phyloP scores from a whole-genome alignment of 73 alveolate genomes.

The Paramecium primaurelia region DNA sequence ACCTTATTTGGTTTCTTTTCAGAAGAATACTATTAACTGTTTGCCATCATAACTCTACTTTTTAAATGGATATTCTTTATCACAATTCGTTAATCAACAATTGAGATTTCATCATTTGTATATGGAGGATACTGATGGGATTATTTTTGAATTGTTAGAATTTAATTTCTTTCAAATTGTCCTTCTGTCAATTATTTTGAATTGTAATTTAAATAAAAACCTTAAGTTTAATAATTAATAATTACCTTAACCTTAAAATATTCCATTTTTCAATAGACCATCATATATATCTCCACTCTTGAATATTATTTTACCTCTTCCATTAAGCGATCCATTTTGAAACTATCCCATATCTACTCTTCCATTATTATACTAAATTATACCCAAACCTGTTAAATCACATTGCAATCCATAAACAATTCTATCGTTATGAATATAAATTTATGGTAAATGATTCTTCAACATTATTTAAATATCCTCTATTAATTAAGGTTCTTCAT shows the following conservation, averaged over 20 bases:
- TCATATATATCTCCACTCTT: slow-evolving; percentile 20
- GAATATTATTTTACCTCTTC: background rate
- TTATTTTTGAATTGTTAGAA: background rate
- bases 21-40: background rate
- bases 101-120: background rate
- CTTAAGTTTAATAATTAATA: background rate
- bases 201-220: slow-evolving; percentile 5
- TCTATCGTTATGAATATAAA: slow-evolving; percentile 15
- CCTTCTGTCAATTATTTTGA: background rate
- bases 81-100: background rate
- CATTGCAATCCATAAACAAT: slow-evolving; percentile 7
- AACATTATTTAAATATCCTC: background rate
- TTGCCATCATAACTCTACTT: background rate
- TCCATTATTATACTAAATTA: background rate
- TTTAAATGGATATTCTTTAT: slow-evolving; percentile 15
- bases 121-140: background rate
- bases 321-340: slow-evolving; percentile 13
- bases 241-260: background rate
- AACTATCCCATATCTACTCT: slow-evolving; percentile 36
- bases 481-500: background rate
- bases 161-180: background rate
- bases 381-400: slow-evolving; percentile 39
- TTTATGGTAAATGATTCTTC: background rate
- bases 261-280: slow-evolving; percentile 3
- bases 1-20: background rate